A percentile compares a stretch with the other conserved stretches of the same genome.
Conservation (phyloP, 208 protist genomes). For the Acanthamoeba castellanii region DNA sequence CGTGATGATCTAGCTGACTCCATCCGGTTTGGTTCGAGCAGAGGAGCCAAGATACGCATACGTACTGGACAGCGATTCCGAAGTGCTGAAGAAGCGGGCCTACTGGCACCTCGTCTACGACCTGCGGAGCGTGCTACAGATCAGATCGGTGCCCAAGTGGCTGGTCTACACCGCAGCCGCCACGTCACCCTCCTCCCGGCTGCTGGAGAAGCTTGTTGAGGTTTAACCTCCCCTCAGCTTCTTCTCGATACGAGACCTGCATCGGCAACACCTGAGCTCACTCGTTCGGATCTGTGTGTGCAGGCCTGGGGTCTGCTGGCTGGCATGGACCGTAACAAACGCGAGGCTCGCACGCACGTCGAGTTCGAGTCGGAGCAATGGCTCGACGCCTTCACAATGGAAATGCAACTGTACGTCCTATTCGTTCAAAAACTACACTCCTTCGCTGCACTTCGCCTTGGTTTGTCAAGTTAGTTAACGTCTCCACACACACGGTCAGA, state of each 20-base stretch:
- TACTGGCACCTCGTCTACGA: constrained; percentile 64
- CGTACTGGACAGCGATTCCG: background rate
- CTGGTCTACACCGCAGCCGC: constrained; percentile 30
- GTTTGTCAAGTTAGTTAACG: background rate
- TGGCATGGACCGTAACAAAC: constrained; percentile 6
- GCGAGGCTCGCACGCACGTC: constrained; percentile 25
- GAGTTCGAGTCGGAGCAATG: constrained; percentile 50
- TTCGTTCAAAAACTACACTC: background rate
- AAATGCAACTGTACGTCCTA: constrained; percentile 45
- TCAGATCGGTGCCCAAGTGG: constrained; percentile 43
- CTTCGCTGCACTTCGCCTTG: too few relatives aligned
- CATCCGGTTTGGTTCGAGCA: background rate
- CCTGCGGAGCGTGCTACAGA: constrained; percentile 45
- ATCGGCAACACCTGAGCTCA: background rate
- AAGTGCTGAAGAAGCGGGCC: constrained; percentile 35
- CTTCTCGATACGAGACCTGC: background rate
- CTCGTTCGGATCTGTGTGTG: background rate
- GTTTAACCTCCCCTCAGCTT: background rate
- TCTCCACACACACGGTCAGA: background rate
- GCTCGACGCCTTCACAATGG: constrained; percentile 61
- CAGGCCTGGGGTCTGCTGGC: constrained; percentile 27
- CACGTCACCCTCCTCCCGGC: background rate
- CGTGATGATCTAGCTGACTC: background rate
- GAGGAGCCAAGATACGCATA: background rate
- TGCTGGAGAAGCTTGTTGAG: constrained; percentile 20